Evolutionary conservation across 1,139 yeast genomes (phyloP).

Genomic region (Pichia sp.): DNA sequence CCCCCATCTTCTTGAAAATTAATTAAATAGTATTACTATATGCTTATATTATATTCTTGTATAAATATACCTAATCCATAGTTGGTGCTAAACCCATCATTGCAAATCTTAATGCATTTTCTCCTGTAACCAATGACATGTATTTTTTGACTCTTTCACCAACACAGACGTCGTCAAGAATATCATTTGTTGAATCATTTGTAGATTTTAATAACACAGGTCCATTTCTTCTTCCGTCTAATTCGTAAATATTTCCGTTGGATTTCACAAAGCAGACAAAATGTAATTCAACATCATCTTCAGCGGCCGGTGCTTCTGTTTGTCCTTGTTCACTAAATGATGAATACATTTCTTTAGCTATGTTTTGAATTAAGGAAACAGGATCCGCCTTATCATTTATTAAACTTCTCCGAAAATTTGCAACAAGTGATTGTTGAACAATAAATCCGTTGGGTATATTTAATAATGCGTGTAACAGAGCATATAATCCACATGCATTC

Average conservation of each 20-base stretch:
- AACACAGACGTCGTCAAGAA: slow-evolving; percentile 49
- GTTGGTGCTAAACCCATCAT: slow-evolving; percentile 62
- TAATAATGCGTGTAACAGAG: slow-evolving; percentile 66
- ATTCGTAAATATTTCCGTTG: slow-evolving; percentile 60
- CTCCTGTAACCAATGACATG: slow-evolving; percentile 55
- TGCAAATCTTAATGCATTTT: slow-evolving; percentile 56
- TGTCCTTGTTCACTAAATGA: slow-evolving; percentile 64
- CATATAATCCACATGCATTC: slow-evolving; percentile 93
- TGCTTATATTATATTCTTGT: background rate
- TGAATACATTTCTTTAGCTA: slow-evolving; percentile 41
- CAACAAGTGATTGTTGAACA: slow-evolving; percentile 30
- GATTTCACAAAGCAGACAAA: slow-evolving; percentile 70
- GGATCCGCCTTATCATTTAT: slow-evolving; percentile 32
- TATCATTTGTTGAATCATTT: slow-evolving; percentile 32
- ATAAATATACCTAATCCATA: slow-evolving; percentile 30
- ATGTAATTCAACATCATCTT: slow-evolving; percentile 61
- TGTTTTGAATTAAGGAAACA: slow-evolving; percentile 43
- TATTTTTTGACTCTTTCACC: slow-evolving; percentile 57
- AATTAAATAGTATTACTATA: background rate
- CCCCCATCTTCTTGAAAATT: background rate
- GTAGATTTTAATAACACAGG: slow-evolving; percentile 57
- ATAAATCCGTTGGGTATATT: slow-evolving; percentile 51
- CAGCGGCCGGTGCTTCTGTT: slow-evolving; percentile 73
- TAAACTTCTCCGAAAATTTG: slow-evolving; percentile 26
- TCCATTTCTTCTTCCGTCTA: slow-evolving; percentile 84